Evolutionary conservation across 2,329 filamentous ascomycete species (phyloP).

Genomic region (Xylariaceae sp.): DNA sequence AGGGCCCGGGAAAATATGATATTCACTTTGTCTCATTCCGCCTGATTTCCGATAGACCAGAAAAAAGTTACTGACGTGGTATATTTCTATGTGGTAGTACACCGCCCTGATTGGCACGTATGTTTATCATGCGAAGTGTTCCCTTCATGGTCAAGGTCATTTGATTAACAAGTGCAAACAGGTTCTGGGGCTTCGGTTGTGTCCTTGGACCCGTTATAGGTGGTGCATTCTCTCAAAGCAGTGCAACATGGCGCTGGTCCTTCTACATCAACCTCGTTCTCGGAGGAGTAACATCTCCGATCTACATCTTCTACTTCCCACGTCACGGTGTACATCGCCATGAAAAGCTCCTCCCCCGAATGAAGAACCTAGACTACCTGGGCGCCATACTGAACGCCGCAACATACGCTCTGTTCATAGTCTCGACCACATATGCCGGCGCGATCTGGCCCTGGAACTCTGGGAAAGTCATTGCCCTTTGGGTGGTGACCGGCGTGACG

Average conservation of each 20-base stretch:
- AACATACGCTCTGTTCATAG: conserved; percentile 35
- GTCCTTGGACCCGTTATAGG: conserved; percentile 43
- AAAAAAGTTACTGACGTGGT: too few species aligned
- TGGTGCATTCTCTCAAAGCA: conserved; percentile 41
- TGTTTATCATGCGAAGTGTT: not conserved
- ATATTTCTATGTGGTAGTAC: too few species aligned
- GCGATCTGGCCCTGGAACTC: conserved; percentile 43
- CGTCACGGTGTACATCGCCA: conserved; percentile 24
- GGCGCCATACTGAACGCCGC: conserved; percentile 41
- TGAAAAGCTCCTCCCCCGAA: conserved; percentile 23
- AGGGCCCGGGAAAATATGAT: too few species aligned
- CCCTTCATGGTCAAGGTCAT: not conserved
- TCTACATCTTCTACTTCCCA: conserved; percentile 31
- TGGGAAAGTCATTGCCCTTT: conserved; percentile 41
- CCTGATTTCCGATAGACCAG: too few species aligned
- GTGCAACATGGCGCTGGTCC: conserved; percentile 41
- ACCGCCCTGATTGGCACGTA: not conserved
- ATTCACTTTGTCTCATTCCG: too few species aligned
- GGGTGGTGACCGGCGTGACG: conserved; percentile 40
- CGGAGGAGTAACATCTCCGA: conserved; percentile 34
- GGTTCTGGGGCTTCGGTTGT: conserved; percentile 34
- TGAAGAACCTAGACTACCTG: conserved; percentile 36
- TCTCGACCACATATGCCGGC: conserved; percentile 48
- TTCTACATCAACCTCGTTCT: conserved; percentile 56
- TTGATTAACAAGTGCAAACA: not conserved